Conservation (phyloP, 2,329 filamentous ascomycete genomes). For the Helminthosporium solani region DNA sequence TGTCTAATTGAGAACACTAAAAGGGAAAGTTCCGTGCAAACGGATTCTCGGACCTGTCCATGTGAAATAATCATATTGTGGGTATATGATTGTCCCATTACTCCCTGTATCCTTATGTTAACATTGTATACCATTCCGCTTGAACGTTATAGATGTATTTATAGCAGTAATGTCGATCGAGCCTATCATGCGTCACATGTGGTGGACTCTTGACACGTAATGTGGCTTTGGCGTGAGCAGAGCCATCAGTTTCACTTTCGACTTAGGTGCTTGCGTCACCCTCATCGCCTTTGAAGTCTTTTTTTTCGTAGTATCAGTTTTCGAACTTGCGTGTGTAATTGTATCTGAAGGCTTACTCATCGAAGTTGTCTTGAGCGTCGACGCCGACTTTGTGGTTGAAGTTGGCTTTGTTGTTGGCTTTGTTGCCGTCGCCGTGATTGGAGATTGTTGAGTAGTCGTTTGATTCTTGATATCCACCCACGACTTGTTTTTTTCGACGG, state of each 20-base stretch:
- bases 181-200: background rate
- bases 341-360: background rate
- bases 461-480: background rate
- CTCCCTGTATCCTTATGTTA: background rate
- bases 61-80: background rate
- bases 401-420: too few species aligned
- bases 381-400: background rate
- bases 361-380: background rate
- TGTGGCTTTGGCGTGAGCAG: background rate
- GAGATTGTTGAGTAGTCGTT: background rate
- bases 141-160: background rate
- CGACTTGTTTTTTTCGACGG: conserved; percentile 12
- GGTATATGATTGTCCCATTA: background rate
- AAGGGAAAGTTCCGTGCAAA: too few species aligned
- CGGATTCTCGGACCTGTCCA: too few species aligned
- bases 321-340: background rate
- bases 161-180: background rate
- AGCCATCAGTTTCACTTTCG: background rate
- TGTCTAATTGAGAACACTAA: too few species aligned
- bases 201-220: background rate
- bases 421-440: background rate
- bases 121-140: background rate
- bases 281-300: background rate
- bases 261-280: background rate
- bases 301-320: background rate